phyloP scores from a whole-genome alignment of 1,139 yeast genomes.

The Protomyces gravidus region DNA sequence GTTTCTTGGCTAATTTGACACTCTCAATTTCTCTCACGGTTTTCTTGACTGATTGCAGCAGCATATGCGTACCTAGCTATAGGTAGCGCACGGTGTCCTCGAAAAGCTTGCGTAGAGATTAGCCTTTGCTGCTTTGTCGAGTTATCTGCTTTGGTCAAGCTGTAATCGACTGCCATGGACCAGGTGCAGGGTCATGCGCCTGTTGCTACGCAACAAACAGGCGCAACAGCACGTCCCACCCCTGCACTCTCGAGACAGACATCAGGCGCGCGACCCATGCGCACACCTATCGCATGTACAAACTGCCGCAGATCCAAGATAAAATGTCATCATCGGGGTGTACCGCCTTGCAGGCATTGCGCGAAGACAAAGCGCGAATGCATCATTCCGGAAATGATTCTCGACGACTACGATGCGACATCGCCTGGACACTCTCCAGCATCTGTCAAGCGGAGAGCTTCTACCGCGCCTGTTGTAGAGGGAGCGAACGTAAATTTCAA shows the following conservation, averaged over 20 bases:
- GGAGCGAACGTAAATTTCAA: constrained; percentile 15
- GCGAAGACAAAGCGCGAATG: constrained; percentile 19
- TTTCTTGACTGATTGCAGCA: too few relatives aligned
- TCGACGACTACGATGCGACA: constrained; percentile 2
- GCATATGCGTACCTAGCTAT: too few relatives aligned
- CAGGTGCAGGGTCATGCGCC: background rate
- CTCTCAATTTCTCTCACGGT: too few relatives aligned
- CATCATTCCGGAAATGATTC: constrained; percentile 18
- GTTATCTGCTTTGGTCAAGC: too few relatives aligned
- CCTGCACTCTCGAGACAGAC: background rate
- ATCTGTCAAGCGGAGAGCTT: constrained; percentile 17
- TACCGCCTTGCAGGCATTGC: constrained; percentile 28
- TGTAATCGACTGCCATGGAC: too few relatives aligned
- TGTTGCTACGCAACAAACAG: background rate
- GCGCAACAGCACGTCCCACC: background rate
- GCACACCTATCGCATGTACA: constrained; percentile 26
- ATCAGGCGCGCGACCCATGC: constrained; percentile 1
- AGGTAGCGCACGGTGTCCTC: too few relatives aligned
- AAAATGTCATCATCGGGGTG: constrained; percentile 22
- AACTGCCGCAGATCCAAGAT: constrained; percentile 21
- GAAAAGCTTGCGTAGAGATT: too few relatives aligned
- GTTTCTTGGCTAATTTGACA: too few relatives aligned
- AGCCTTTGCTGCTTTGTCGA: too few relatives aligned
- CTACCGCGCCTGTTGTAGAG: constrained; percentile 7
- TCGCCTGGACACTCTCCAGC: constrained; percentile 11